Base-by-base conservation (phyloP, 2,329 filamentous ascomycete genomes). In the Verticillium nubilum region DNA sequence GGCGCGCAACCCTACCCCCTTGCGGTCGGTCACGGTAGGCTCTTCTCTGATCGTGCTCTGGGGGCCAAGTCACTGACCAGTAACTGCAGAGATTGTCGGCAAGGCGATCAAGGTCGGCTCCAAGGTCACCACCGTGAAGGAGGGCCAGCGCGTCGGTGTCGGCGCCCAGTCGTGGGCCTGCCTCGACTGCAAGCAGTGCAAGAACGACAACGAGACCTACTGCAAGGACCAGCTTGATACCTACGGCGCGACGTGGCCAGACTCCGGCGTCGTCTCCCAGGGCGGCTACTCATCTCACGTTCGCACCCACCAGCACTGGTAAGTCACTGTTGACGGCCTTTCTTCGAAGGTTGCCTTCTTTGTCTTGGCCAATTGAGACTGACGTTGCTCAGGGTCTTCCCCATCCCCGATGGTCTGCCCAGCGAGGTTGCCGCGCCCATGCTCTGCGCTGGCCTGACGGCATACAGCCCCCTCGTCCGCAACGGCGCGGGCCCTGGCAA, bases 371-470 rank as follows among this genome's bases (percentile, higher is more conserved):
- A 23, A 4, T 9, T 33, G 23, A 55, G 35, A 15, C 35, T 37
- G 35, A 26, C 42, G 7, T 50, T 15, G 19, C 35, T 6, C 33
- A 57, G 55, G 56, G 56, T 84, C 53, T 86, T 84, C 69, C 88
- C 89, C 68, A 93, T 96, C 64, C 92, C 91, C 35, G 90, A 92
- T 31, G 84, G 80, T 57, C 81, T 96, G 53, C 67, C 78, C 10
- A 83, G 80, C 65, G 73, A 76, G 59, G 74, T 87, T 56, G 90
- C 87, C 1, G 91, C 90, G 1, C 90, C 89, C 10, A 92, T 93
- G 89, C 82, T 95, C 66, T 96, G 92, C 74, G 92, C 90, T 47
- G 92, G 92, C 63, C 80, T 96, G 65, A 96, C 92, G 3, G 86
- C 86, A 61, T 96, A 87, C 77, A 89, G 85, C 61, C 91, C 92